phyloP scores from a whole-genome alignment of 2,329 filamentous ascomycete genomes.

The Leptographium galeiforme region DNA sequence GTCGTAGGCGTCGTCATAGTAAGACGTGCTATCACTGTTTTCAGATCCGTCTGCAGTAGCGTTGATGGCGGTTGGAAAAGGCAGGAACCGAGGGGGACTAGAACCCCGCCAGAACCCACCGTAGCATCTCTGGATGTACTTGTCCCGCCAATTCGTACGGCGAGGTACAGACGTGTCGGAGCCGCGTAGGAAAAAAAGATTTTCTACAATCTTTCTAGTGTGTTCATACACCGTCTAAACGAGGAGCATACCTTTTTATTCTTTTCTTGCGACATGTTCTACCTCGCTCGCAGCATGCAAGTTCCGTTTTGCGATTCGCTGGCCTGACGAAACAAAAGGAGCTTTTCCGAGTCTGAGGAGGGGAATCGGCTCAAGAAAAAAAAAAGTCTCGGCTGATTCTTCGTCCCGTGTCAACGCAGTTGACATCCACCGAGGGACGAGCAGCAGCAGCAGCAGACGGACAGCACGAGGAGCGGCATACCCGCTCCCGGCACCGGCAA shows the following conservation, averaged over 20 bases:
- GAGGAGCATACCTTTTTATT: not conserved
- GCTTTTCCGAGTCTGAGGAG: too few relatives aligned
- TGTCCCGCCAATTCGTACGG: not conserved
- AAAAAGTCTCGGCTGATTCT: too few relatives aligned
- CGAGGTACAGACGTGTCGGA: too few relatives aligned
- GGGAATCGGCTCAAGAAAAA: too few relatives aligned
- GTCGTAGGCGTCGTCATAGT: too few relatives aligned
- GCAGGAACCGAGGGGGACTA: not conserved
- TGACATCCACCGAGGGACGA: too few relatives aligned
- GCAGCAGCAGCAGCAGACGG: not conserved
- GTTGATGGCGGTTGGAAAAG: not conserved
- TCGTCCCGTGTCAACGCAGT: too few relatives aligned
- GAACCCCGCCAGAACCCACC: not conserved
- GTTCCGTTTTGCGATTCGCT: too few relatives aligned
- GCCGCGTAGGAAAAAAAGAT: not conserved
- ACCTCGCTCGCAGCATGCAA: not conserved
- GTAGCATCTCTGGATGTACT: not conserved
- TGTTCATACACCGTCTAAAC: not conserved
- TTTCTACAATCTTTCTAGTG: not conserved
- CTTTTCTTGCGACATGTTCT: not conserved
- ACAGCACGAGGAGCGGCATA: not conserved
- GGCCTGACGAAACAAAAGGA: too few relatives aligned
- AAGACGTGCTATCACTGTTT: too few relatives aligned
- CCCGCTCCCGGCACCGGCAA: not conserved
- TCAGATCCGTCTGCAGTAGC: too few relatives aligned